Evolutionary conservation across 2,329 filamentous ascomycete species (phyloP).

Genomic region (Colletotrichum simmondsii): DNA sequence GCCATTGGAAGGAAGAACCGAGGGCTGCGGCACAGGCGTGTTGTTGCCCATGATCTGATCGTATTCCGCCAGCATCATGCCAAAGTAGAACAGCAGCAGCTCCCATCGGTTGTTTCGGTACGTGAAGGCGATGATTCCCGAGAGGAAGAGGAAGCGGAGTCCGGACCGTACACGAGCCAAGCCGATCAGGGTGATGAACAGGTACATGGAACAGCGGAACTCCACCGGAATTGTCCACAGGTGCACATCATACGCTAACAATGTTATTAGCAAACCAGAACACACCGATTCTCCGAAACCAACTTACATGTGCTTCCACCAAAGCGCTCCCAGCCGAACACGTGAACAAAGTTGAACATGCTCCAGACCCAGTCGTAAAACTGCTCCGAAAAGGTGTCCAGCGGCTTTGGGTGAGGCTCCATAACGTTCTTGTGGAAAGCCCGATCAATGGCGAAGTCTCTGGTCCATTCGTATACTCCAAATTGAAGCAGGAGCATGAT

Average conservation of each 20-base stretch:
- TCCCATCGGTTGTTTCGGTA: constrained; percentile 64
- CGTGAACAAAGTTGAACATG: constrained; percentile 61
- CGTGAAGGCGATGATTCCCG: constrained; percentile 53
- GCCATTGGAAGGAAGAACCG: constrained; percentile 37
- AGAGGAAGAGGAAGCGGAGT: constrained; percentile 55
- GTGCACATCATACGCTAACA: constrained; percentile 63
- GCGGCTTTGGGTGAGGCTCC: constrained; percentile 57
- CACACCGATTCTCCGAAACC: constrained; percentile 10
- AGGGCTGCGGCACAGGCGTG: constrained; percentile 29
- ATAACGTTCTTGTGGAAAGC: constrained; percentile 59
- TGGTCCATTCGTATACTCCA: constrained; percentile 60
- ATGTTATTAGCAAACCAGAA: constrained; percentile 37
- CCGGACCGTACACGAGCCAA: constrained; percentile 57
- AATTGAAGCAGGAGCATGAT: constrained; percentile 55
- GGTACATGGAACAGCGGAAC: constrained; percentile 66
- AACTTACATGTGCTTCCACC: constrained; percentile 56
- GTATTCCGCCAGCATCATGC: constrained; percentile 65
- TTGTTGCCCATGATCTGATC: constrained; percentile 60
- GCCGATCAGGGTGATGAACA: constrained; percentile 65
- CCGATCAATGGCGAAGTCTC: constrained; percentile 55
- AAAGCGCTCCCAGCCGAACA: constrained; percentile 61
- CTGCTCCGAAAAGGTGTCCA: constrained; percentile 51
- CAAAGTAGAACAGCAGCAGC: constrained; percentile 58
- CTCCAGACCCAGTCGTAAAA: constrained; percentile 57
- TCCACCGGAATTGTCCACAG: constrained; percentile 73